These are phyloP conservation scores for Lentinula boryana DNA, from an alignment of 768 basidiomycete species.

Conservation along the genomic window DNA sequence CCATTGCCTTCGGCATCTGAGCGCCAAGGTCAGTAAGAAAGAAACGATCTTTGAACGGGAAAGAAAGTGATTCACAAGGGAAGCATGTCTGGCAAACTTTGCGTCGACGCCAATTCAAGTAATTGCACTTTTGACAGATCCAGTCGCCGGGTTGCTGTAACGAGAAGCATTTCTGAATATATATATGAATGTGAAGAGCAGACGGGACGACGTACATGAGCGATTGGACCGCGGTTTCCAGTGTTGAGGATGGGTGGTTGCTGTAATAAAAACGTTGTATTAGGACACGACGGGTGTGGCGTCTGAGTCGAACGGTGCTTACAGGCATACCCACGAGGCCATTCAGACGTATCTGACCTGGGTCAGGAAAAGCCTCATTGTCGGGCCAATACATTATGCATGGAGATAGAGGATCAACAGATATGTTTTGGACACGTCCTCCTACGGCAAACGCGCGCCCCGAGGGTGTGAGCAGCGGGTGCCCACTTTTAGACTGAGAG, in stretches of 20 bases:
- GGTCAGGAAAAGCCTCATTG: constrained; percentile 79
- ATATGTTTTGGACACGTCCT: constrained; percentile 77
- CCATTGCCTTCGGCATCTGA: constrained; percentile 84
- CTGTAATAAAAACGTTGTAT: constrained; percentile 23
- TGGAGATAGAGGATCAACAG: constrained; percentile 60
- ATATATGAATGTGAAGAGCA: background rate
- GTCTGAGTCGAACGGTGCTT: constrained; percentile 15
- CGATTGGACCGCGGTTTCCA: constrained; percentile 82
- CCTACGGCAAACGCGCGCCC: constrained; percentile 72
- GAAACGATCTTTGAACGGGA: background rate
- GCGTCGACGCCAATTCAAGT: constrained; percentile 80
- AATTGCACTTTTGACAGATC: constrained; percentile 82
- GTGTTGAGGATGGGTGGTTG: constrained; percentile 88
- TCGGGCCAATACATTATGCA: constrained; percentile 92
- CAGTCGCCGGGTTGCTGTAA: constrained; percentile 69
- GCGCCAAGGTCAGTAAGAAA: constrained; percentile 6
- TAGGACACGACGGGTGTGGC: background rate
- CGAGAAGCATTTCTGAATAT: constrained; percentile 4
- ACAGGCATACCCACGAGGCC: constrained; percentile 50
- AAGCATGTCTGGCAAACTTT: constrained; percentile 89
- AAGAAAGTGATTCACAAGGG: constrained; percentile 52
- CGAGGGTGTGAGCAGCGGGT: constrained; percentile 77
- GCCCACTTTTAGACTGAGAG: constrained; percentile 24
- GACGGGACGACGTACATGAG: constrained; percentile 53
- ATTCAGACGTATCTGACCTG: constrained; percentile 69